Base-by-base conservation (phyloP, 2,329 filamentous ascomycete genomes). In the Xylaria sp. region DNA sequence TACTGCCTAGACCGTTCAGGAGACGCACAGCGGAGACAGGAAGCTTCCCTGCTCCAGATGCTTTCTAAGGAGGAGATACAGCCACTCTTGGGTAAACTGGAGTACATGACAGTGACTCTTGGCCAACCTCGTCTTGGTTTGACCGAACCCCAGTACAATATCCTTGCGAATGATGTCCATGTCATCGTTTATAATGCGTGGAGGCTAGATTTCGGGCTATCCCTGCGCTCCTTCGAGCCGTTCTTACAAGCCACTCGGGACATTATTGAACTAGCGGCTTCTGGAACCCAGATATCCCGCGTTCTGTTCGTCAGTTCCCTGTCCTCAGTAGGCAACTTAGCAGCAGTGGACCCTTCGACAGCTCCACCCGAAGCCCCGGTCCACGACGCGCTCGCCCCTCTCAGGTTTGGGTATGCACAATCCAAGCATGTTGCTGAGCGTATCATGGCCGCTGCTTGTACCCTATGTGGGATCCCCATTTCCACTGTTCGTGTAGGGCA, bases 401-500 rank as follows among this genome's bases (percentile, higher is more conserved):
- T 42, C 12, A 16, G 18, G 40, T 42, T 42, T 42, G 16, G 40
- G 12, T 42, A 16, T 16, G 40, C 16, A 42, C 12, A 42, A 16
- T 18, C 40, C 16, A 42, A 42, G 40, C 40, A 42, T 0, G 72
- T 66, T 0, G 71, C 70, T 0, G 72, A 76, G 60, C 23, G 69
- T 10, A 73, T 75, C 10, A 61, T 76, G 1, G 32, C 37, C 0
- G 37, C 67, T 2, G 74, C 68, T 2, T 51, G 13, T 5, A 40
- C 27, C 5, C 27, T 50, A 16, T 68, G 21, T 3, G 65, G 68
- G 0, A 42, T 76, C 9, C 71, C 68, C 9, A 69, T 75, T 1
- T 70, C 75, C 0, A 57, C 74, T 25, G 67, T 68, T 1, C 73
- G 73, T 5, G 60, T 75, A 5, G 57, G 71, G 25, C 72, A 75